Percentiles rank a stretch among this genome's conserved stretches.
These are phyloP conservation scores for Quillaja saponaria DNA, from an alignment of 306 rosid species.

Conservation along the genomic window DNA sequence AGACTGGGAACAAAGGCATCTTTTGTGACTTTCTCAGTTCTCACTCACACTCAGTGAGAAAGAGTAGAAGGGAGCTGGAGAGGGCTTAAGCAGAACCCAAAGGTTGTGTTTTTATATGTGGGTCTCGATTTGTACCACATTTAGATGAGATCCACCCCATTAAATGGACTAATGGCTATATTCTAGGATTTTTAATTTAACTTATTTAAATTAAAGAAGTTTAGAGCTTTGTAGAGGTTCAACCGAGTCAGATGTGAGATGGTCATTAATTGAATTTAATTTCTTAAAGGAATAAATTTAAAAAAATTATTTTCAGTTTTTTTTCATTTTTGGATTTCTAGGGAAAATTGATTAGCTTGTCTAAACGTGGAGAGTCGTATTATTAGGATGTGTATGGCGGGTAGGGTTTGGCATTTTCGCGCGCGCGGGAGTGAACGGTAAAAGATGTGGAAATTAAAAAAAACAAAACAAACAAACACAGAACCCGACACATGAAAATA, in stretches of 20 bases:
- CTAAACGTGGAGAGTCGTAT: slow-evolving; percentile 20
- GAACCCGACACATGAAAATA: slow-evolving; percentile 31
- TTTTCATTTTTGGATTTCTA: neutral
- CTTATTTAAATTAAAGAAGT: neutral
- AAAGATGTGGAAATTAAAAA: too few relatives aligned
- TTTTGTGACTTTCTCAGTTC: slow-evolving; percentile 12
- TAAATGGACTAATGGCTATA: too few relatives aligned
- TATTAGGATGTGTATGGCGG: too few relatives aligned
- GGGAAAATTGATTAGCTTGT: neutral
- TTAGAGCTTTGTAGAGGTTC: neutral
- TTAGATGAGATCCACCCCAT: neutral
- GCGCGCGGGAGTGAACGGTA: too few relatives aligned
- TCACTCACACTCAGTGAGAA: slow-evolving; percentile 3
- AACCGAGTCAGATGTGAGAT: neutral
- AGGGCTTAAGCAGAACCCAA: neutral
- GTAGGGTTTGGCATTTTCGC: too few relatives aligned
- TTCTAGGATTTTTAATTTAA: too few relatives aligned
- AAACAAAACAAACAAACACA: slow-evolving; percentile 4
- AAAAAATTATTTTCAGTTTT: neutral
- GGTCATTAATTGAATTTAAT: neutral
- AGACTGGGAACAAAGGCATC: slow-evolving; percentile 23
- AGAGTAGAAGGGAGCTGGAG: neutral
- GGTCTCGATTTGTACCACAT: slow-evolving; percentile 23
- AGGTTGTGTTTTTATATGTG: slow-evolving; percentile 30
- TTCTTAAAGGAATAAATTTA: neutral